Evolutionary conservation across 2,329 filamentous ascomycete species (phyloP).

Genomic region (Penicillium sp.): DNA sequence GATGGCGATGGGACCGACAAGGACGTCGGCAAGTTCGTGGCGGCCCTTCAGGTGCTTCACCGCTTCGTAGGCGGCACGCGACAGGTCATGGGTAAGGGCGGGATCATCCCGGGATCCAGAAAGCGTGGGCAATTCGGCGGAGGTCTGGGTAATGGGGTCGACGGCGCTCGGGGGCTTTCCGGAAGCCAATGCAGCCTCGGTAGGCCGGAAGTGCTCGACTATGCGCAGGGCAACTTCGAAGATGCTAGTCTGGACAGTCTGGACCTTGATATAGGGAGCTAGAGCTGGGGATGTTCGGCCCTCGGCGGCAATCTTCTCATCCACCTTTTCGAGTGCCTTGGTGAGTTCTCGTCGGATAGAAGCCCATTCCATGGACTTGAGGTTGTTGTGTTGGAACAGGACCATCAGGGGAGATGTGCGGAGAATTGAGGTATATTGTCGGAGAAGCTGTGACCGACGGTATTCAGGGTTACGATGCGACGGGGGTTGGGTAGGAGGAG

Average conservation of each 20-base stretch:
- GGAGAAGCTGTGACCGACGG: conserved; percentile 84
- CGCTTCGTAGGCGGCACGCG: conserved; percentile 53
- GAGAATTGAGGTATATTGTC: conserved; percentile 84
- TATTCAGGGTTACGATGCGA: conserved; percentile 83
- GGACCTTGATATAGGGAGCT: conserved; percentile 67
- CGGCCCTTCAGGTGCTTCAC: conserved; percentile 53
- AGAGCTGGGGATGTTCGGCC: conserved; percentile 47
- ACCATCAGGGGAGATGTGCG: conserved; percentile 82
- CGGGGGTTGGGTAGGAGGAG: conserved; percentile 72
- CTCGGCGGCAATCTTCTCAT: conserved; percentile 65
- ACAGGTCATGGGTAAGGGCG: conserved; percentile 59
- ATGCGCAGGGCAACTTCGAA: conserved; percentile 82
- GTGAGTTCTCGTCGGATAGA: conserved; percentile 69
- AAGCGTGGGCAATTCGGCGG: conserved; percentile 28
- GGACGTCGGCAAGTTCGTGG: conserved; percentile 69
- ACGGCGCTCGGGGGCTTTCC: conserved; percentile 26
- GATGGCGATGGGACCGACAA: conserved; percentile 78
- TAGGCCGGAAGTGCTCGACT: conserved; percentile 75
- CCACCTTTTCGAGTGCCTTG: conserved; percentile 62
- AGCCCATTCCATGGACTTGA: conserved; percentile 72
- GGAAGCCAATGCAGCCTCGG: conserved; percentile 27
- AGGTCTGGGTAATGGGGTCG: conserved; percentile 33
- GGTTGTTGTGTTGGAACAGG: conserved; percentile 80
- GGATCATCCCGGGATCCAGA: conserved; percentile 38
- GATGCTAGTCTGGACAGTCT: conserved; percentile 86